Evolutionary conservation across 345 rosid genomes (phyloP).

Genomic region (Melaleuca quinquenervia): DNA sequence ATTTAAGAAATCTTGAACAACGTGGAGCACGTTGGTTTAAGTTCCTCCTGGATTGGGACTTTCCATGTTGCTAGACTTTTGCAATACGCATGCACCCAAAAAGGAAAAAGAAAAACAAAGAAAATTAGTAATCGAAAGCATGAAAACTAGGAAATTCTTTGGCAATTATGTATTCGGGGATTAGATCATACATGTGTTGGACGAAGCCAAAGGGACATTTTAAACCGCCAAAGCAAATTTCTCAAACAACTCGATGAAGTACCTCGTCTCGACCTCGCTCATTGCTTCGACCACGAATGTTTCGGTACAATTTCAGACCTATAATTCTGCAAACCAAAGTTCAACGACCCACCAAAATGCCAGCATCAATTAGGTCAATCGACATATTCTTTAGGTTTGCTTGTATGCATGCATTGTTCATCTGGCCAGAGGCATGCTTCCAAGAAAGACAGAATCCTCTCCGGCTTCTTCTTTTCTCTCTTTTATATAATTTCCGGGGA

Average conservation of each 20-base stretch:
- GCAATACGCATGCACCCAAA: background rate
- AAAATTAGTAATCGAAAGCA: too few species aligned
- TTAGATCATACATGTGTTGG: background rate
- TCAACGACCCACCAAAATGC: background rate
- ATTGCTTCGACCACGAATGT: background rate
- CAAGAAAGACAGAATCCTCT: background rate
- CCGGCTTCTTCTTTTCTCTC: background rate
- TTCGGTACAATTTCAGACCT: background rate
- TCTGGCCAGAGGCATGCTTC: background rate
- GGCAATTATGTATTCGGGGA: background rate
- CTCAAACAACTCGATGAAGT: background rate
- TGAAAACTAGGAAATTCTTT: background rate
- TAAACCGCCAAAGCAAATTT: background rate
- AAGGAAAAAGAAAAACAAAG: background rate
- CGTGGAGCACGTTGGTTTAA: background rate
- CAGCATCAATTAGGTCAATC: background rate
- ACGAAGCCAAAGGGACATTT: background rate
- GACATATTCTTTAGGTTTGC: background rate
- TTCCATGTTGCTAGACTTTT: background rate
- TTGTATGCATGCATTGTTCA: background rate
- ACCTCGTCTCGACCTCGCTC: background rate
- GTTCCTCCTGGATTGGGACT: background rate
- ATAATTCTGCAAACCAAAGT: background rate
- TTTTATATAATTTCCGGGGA: background rate
- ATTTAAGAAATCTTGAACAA: background rate